These are phyloP conservation scores for Lipomyces yarrowii DNA, from an alignment of 1,139 yeast species.

Conservation along the genomic window DNA sequence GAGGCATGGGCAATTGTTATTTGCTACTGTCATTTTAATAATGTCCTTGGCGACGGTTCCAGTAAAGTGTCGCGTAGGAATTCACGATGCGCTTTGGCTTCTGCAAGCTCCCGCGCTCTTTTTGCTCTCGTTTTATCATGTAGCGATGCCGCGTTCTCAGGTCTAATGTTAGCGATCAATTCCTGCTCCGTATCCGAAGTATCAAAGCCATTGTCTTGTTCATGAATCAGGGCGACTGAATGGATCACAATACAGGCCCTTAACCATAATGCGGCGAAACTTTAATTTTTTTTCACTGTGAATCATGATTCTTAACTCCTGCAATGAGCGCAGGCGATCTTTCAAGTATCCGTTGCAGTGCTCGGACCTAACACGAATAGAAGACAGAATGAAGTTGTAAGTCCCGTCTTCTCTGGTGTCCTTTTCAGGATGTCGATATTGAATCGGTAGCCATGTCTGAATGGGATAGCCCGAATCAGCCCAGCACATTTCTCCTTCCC, in stretches of 20 bases:
- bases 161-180: neutral
- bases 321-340: neutral
- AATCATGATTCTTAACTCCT: neutral
- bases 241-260: neutral
- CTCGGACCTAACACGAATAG: slow-evolving; percentile 4
- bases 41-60: neutral
- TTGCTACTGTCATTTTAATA: no score
- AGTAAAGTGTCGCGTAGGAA: neutral
- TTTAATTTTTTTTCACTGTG: neutral
- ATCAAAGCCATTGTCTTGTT: neutral
- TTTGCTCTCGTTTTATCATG: neutral
- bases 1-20: no score
- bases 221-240: neutral
- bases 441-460: no score
- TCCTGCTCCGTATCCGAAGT: neutral
- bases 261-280: neutral
- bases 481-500: no score
- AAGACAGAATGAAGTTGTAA: neutral
- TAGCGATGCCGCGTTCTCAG: neutral
- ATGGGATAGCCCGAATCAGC: no score
- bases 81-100: neutral
- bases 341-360: slow-evolving; percentile 6
- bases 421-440: neutral
- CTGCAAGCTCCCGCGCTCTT: no score
- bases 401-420: neutral